phyloP scores from a whole-genome alignment of 2,329 filamentous ascomycete species.

The Stagonosporopsis rhizophila region DNA sequence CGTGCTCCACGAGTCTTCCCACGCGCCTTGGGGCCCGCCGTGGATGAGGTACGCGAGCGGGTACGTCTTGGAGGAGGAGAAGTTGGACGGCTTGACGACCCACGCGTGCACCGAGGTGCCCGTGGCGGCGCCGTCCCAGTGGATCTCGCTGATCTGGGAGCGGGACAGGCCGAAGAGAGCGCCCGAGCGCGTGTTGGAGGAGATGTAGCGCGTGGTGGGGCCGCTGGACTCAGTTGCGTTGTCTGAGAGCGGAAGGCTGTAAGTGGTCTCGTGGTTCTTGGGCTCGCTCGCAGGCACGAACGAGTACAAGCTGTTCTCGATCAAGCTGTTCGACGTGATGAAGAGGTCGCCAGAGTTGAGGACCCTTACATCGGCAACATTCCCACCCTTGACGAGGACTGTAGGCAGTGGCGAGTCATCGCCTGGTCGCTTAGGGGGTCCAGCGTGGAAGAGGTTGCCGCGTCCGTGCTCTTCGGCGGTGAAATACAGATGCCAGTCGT shows the following conservation, averaged over 20 bases:
- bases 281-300: conserved; percentile 55
- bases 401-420: conserved; percentile 29
- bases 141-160: conserved; percentile 71
- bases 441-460: conserved; percentile 62
- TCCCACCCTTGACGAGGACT: conserved; percentile 44
- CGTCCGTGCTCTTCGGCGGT: conserved; percentile 74
- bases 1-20: conserved; percentile 78
- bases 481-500: conserved; percentile 70
- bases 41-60: conserved; percentile 82
- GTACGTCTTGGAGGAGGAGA: conserved; percentile 74
- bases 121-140: conserved; percentile 68
- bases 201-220: conserved; percentile 53
- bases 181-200: conserved; percentile 71
- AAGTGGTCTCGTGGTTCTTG: conserved; percentile 20
- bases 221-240: conserved; percentile 34
- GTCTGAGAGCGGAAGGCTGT: conserved; percentile 32
- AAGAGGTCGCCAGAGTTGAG: conserved; percentile 64
- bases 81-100: conserved; percentile 68
- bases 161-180: conserved; percentile 70
- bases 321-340: conserved; percentile 70
- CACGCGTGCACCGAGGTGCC: conserved; percentile 73
- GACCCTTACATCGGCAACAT: conserved; percentile 56
- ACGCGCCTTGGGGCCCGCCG: conserved; percentile 81
- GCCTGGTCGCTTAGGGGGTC: conserved; percentile 20
- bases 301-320: conserved; percentile 75